A percentile compares a stretch with the other conserved stretches of the same genome.
phyloP scores from a whole-genome alignment of 2,329 filamentous ascomycete species.

The Myriosclerotinia duriaeana region DNA sequence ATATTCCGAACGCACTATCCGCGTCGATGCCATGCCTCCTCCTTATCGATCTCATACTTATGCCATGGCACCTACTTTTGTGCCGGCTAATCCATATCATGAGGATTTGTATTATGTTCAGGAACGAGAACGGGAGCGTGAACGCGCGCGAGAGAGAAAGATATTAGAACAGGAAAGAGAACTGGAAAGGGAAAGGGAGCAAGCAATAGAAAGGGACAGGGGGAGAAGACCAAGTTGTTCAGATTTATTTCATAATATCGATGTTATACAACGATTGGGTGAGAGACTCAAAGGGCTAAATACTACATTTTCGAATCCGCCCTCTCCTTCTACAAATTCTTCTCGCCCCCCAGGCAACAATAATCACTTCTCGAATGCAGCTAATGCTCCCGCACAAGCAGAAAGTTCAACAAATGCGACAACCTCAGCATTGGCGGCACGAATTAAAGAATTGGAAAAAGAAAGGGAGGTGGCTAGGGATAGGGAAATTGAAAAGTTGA shows the following conservation, averaged over 20 bases:
- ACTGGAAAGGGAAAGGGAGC: not conserved
- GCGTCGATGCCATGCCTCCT: slow-evolving; percentile 3
- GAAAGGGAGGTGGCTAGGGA: not conserved
- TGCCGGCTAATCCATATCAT: not conserved
- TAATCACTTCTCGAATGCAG: not conserved
- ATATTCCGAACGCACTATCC: not conserved
- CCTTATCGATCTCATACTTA: not conserved
- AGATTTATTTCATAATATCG: slow-evolving; percentile 13
- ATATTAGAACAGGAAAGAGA: not conserved
- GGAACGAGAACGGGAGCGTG: slow-evolving; percentile 2
- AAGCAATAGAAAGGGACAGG: not conserved
- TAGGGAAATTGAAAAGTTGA: not conserved
- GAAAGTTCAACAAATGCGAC: not conserved
- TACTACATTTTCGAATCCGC: not conserved
- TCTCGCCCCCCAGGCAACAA: not conserved
- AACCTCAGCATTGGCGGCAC: not conserved
- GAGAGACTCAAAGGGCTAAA: slow-evolving; percentile 8
- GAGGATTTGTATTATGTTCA: not conserved
- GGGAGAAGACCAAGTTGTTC: slow-evolving; percentile 8
- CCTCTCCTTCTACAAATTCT: not conserved
- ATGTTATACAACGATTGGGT: slow-evolving; percentile 7
- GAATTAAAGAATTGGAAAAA: slow-evolving; percentile 3
- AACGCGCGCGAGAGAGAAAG: no score
- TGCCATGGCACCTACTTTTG: not conserved
- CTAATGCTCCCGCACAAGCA: not conserved